Evolutionary conservation across 2,329 filamentous ascomycete genomes (phyloP).

Genomic region (Dothiorella sarmentorum): DNA sequence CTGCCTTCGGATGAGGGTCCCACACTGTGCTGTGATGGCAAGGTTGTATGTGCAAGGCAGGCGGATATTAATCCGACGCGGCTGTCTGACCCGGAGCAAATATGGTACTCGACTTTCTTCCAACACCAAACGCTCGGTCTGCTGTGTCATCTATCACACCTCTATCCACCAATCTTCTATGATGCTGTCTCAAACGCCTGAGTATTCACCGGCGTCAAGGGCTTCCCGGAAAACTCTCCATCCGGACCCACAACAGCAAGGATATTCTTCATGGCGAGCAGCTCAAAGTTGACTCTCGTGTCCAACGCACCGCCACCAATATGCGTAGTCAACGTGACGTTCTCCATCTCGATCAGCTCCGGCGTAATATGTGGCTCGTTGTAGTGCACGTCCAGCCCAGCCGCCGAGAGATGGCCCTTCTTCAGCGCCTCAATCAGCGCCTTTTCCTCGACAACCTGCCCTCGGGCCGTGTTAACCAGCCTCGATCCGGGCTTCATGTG

Average conservation of each 20-base stretch:
- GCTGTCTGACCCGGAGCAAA: too few species aligned
- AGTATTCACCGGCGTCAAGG: slow-evolving; percentile 55
- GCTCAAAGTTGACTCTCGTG: slow-evolving; percentile 57
- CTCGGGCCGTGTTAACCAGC: slow-evolving; percentile 37
- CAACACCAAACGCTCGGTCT: too few species aligned
- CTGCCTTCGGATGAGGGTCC: too few species aligned
- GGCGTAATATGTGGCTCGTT: slow-evolving; percentile 34
- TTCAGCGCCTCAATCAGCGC: slow-evolving; percentile 35
- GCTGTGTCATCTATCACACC: too few species aligned
- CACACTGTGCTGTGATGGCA: too few species aligned
- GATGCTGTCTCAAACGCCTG: slow-evolving; percentile 35
- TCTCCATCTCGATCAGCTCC: slow-evolving; percentile 30
- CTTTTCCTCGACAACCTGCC: slow-evolving; percentile 34
- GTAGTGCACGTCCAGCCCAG: slow-evolving; percentile 36
- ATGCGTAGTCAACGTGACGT: slow-evolving; percentile 50
- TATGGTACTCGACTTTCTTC: too few species aligned
- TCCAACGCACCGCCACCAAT: slow-evolving; percentile 60
- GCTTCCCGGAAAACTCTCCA: slow-evolving; percentile 40
- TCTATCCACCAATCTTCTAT: too few species aligned
- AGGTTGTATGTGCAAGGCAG: too few species aligned
- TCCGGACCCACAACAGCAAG: slow-evolving; percentile 37
- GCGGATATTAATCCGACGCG: slow-evolving; percentile 4
- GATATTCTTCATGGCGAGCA: slow-evolving; percentile 59
- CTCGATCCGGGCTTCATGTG: slow-evolving; percentile 28
- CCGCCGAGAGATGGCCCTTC: slow-evolving; percentile 31